Evolutionary conservation across 129 eudicot genomes (phyloP).

Genomic region (carrot (Daucus carota)): DNA sequence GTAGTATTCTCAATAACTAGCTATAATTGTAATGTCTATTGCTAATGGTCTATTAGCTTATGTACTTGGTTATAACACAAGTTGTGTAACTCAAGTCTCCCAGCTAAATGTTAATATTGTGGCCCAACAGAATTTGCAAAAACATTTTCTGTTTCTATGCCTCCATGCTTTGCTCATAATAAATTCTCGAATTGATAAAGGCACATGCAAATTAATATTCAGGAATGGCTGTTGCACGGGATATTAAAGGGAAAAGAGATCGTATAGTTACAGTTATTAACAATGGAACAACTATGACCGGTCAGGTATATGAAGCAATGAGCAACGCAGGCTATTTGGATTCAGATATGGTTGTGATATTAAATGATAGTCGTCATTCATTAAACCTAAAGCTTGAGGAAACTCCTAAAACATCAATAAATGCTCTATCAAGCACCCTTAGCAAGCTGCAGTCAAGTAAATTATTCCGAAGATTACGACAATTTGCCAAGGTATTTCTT

Average conservation of each 20-base stretch:
- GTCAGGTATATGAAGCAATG: constrained; percentile 97
- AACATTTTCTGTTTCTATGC: background rate
- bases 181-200: constrained; percentile 5
- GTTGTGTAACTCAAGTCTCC: background rate
- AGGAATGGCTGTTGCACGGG: constrained; percentile 96
- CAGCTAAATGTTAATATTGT: background rate
- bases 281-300: constrained; percentile 69
- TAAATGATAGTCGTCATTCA: constrained; percentile 76
- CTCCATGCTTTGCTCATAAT: background rate
- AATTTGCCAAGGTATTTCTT: constrained; percentile 64
- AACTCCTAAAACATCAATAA: constrained; percentile 57
- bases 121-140: background rate
- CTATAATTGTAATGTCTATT: background rate
- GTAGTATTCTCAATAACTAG: constrained; percentile 28
- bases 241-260: constrained; percentile 70
- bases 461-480: constrained; percentile 64
- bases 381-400: constrained; percentile 60
- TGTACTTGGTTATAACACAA: background rate
- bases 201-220: constrained; percentile 13
- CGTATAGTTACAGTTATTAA: constrained; percentile 80
- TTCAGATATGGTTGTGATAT: constrained; percentile 78
- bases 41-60: background rate
- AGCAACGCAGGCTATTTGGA: constrained; percentile 92
- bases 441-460: constrained; percentile 87
- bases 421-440: constrained; percentile 56